phyloP scores from a whole-genome alignment of 768 basidiomycete species.

The Exsudoporus frostii region DNA sequence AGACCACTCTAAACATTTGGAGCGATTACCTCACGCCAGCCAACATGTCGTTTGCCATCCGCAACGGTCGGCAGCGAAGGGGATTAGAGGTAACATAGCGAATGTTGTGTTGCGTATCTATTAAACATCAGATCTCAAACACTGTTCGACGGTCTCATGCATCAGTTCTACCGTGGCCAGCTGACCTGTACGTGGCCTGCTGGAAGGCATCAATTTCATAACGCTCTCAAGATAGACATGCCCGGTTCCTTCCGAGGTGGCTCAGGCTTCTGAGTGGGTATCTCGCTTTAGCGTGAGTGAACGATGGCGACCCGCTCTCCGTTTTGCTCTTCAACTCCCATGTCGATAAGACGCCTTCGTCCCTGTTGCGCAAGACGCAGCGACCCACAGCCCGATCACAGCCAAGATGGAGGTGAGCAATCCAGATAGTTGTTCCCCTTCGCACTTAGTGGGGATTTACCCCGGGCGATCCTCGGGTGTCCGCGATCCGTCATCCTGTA shows the following conservation, averaged over 20 bases:
- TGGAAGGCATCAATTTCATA: background rate
- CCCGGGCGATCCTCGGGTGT: background rate
- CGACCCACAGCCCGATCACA: background rate
- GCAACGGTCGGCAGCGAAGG: conserved; percentile 34
- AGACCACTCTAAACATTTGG: conserved; percentile 39
- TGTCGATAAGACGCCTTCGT: background rate
- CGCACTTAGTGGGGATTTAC: background rate
- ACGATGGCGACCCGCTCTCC: background rate
- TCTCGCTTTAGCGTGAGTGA: background rate
- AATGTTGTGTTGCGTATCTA: conserved; percentile 25
- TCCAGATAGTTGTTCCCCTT: background rate
- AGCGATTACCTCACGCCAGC: conserved; percentile 36
- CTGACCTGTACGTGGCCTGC: background rate
- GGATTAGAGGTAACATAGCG: conserved; percentile 35
- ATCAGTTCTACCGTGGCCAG: background rate
- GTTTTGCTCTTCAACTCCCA: background rate
- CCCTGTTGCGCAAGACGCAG: background rate
- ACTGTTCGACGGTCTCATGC: background rate
- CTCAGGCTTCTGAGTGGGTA: background rate
- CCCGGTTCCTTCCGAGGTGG: background rate
- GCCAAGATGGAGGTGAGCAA: background rate
- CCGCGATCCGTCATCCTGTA: background rate
- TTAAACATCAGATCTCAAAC: conserved; percentile 10
- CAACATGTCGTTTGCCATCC: conserved; percentile 45
- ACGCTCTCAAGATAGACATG: background rate